Base-by-base conservation (phyloP, 2,329 filamentous ascomycete genomes). In the Colletotrichum tanaceti region DNA sequence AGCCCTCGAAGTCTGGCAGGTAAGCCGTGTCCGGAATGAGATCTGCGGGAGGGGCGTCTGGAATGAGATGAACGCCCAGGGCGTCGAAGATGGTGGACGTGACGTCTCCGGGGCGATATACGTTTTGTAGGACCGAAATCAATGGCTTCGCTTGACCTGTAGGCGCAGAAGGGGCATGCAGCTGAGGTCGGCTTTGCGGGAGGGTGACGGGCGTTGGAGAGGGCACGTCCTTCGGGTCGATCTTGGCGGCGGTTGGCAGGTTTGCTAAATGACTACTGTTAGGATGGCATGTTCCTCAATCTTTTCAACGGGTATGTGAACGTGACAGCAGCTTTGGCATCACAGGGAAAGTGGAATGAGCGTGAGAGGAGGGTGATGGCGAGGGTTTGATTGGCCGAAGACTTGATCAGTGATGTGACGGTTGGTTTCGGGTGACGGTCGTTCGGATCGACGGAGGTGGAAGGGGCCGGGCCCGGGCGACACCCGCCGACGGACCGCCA, bases 41-140 rank as follows among this genome's bases (percentile, higher is more conserved):
- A 20, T 86, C 80, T 60, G 80, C 75, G 14, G 81, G 72, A n/a
- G 81, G 73, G 32, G 81, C 84, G 75, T 89, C 82, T 38, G 82
- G 74, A 70, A 83, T 83, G 72, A 90, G 79, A 72, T 88, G 83
- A 39, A 89, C 79, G 5, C 87, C 87, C 44, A 90, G 81, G 13
- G 87, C 87, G 68, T 85, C 81, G 62, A 90, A 85, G 69, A 89
- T 84, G 47, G 81, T 73, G 49, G 84, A 75, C 35, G 74, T 77
- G 66, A 87, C 77, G 63, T 87, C 85, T 24, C 77, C 75, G 3
- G 86, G 84, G 46, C 88, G 84, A 61, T 87, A 82, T 35, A 88
- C 84, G 39, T 77, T 79, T 73, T 87, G 85, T 41, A 90, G 79
- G 49, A 89, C 75, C 55, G 79, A 75, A 20, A 86, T 81, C 58